phyloP scores from a whole-genome alignment of 495 filamentous ascomycete species.

The Hamigera avellanea region DNA sequence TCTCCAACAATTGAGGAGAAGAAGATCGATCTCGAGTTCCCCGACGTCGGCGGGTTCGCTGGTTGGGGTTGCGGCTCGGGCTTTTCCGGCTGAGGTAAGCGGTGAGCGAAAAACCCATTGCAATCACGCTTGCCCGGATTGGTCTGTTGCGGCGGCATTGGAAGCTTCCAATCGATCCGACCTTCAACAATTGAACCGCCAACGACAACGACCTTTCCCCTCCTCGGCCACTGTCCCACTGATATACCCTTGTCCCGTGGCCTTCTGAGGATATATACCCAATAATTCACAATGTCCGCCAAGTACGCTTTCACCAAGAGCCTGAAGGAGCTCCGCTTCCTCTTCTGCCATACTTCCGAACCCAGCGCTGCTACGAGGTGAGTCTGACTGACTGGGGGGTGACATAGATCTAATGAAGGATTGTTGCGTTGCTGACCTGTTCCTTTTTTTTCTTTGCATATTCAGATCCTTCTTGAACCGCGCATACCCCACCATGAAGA shows the following conservation, averaged over 20 bases:
- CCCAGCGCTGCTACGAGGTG: slow-evolving; percentile 78
- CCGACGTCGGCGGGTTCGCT: background rate
- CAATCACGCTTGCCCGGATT: slow-evolving; percentile 17
- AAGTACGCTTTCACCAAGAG: slow-evolving; percentile 84
- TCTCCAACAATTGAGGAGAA: background rate
- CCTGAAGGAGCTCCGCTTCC: slow-evolving; percentile 92
- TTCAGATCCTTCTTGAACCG: slow-evolving; percentile 74
- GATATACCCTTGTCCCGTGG: too few species aligned
- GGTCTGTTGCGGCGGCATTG: too few species aligned
- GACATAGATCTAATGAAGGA: too few species aligned
- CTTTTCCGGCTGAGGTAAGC: slow-evolving; percentile 25
- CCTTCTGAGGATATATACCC: background rate
- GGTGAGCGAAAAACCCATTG: slow-evolving; percentile 3
- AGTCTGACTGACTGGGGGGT: too few species aligned
- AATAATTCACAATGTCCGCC: slow-evolving; percentile 61
- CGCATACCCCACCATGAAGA: slow-evolving; percentile 98
- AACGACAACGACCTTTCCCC: too few species aligned
- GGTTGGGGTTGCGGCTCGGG: slow-evolving; percentile 9
- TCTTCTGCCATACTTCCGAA: slow-evolving; percentile 89
- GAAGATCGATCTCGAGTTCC: background rate
- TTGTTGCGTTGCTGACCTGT: slow-evolving; percentile 11
- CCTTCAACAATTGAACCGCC: too few species aligned
- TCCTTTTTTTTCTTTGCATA: too few species aligned
- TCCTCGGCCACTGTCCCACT: too few species aligned
- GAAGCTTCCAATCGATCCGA: too few species aligned